Evolutionary conservation across 768 basidiomycete genomes (phyloP), one percentile per base, ranked within the genome.

Genomic region (Lactifluus echinatus): DNA sequence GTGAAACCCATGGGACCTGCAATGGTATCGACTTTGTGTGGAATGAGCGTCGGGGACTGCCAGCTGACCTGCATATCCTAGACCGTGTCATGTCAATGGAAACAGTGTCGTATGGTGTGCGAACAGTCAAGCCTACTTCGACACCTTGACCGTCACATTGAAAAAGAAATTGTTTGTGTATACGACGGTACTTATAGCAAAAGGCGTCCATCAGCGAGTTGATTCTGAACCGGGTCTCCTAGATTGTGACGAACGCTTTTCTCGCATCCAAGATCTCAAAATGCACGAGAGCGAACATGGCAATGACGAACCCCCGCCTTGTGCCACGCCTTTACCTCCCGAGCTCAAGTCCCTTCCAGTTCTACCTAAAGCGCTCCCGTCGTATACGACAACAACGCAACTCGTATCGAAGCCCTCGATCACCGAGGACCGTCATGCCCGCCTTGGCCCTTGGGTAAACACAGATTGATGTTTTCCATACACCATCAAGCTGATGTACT

Each of bases 61-160:
- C 10, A 43, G 42, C 58, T 59, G 15, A 54, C 42, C 24, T 3
- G 48, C 14, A 37, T 59, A 40, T 45, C 48, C 33, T 50, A 59
- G 58, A 59, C 58, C 14, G 58, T 59, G 40, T 59, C 58, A 33
- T 59, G 58, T 49, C 58, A 26, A 43, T 59, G 58, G 58, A 59
- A 59, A 44, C 47, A 59, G 45, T 59, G 58, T 28, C 58, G 58
- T 39, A 59, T 59, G 58, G 58, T 59, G 42, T 59, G 58, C 58
- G 46, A 59, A 50, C 40, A 36, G 45, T 55, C 42, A 34, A 55
- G 48, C 34, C 48, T 59, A 17, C 48, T 55, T 39, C 12, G 19
- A 37, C 58, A 59, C 53, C 53, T 59, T 34, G 15, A 50, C 34
- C 58, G 58, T 26, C 58, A 59, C 42, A 34, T 59, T 24, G 58